Base-by-base conservation (phyloP, 345 rosid genomes). In the Salix caprea region DNA sequence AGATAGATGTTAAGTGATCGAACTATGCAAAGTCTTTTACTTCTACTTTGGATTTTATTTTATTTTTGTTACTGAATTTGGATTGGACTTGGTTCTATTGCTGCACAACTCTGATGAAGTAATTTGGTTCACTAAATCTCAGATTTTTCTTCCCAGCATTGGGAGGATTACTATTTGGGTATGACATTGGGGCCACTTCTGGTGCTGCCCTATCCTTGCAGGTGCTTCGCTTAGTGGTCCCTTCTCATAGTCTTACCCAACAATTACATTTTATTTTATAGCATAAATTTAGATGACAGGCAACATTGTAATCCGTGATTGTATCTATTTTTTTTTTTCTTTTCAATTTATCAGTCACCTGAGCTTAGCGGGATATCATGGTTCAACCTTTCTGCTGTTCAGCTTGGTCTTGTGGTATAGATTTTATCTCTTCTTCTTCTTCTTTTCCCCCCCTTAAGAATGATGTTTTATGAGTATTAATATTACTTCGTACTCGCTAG, bases 171-270 rank as follows among this genome's bases (percentile, higher is more conserved):
- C 88, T 93, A 71, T 93, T 95, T 69, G 99, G 99, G 24, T 93
- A 95, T 82, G 99, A 95, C 84, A 95, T 95, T 80, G 99, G 98
- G 69, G 99, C 99, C 61, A 96, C 97, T 46, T 93, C 97, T 13
- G 98, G 99, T 67, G 98, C 98, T 73, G 73, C 98, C 37, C 67
- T 96, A 85, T 93, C 97, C 18, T 80, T 93, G 82, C 97, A 96
- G 99, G 96, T 90, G 72, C 74, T 71, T 67, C 36, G 46, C 75
- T 58, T 26, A 46, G 40, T 70, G 36, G 6, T 50, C 75, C n/a
- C 66, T 69, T 36, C 23, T 50, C 36, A 23, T 64, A 34, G 40
- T 65, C 56, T 72, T 36, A 15, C 48, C 18, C 10, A 60, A 40
- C 48, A 46, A 15, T 46, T 14, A 18, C 54, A 26, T 61, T 37